Evolutionary conservation across 805 yeast species (phyloP), one percentile per base, ranked within the genome.

Genomic region (Ogataea pilisensis): DNA sequence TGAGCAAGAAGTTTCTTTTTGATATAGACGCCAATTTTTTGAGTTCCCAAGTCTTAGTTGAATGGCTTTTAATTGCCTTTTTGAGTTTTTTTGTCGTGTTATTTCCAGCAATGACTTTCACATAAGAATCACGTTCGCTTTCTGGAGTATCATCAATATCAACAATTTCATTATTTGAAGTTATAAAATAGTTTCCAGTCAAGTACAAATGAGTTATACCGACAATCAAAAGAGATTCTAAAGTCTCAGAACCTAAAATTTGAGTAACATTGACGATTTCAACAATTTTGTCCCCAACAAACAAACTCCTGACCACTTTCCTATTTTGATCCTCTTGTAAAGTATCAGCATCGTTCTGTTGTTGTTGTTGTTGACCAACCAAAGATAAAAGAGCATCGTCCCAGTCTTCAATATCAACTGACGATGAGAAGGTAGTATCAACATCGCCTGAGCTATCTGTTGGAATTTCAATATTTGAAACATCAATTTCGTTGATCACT

Each of bases 221-320:
- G 29, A 82, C 58, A 21, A 88, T 83, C 58, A 88, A 63, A 29
- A 88, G 69, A 13, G 91, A 85, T 54, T 87, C 95, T 14, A 73
- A 66, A 2, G 89, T 79, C 24, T 80, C 85, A n/a, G 88, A 63
- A 0, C 95, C 96, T 42, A 82, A 64, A 17, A 89, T 76, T 36
- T 80, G 78, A 40, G 90, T 78, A 1, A 85, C 79, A 56, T 88
- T 88, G 81, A 86, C 81, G 14, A 88, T 63, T 12, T 76, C 76
- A n/a, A 67, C 72, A 19, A 89, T 85, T 34, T 72, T 72, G 57
- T 88, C 96, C 13, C 85, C 85, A 38, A 77, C 72, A 49, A 66
- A 79, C 40, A 88, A 63, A 50, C 85, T 75, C 43, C 90, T 71
- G 17, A 87, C 63, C 1, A 88, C 82, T 53, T 82, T 83, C 41